Conservation (phyloP, 148 eudicot species). For the Amaranthus palmeri region DNA sequence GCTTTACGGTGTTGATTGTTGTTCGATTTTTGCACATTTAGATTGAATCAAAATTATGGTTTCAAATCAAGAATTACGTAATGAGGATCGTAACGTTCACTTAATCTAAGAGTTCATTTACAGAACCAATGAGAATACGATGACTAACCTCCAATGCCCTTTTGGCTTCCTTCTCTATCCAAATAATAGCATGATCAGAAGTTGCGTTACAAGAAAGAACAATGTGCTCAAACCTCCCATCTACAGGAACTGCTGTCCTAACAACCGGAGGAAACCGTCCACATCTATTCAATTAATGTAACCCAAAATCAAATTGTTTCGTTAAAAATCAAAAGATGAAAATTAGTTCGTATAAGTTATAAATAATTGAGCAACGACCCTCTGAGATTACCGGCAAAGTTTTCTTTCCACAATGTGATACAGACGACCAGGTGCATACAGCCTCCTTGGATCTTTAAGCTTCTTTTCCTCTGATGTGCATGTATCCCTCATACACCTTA, state of each 20-base stretch:
- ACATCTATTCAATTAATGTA: slow-evolving; percentile 40
- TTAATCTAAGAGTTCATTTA: too few species aligned
- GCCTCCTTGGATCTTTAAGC: slow-evolving; percentile 89
- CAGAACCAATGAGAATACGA: neutral
- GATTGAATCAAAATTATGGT: too few species aligned
- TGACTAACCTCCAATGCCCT: slow-evolving; percentile 74
- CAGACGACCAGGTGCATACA: slow-evolving; percentile 97
- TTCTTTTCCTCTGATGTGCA: slow-evolving; percentile 71
- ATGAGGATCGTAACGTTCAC: too few species aligned
- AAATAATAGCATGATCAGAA: slow-evolving; percentile 82
- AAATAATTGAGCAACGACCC: neutral
- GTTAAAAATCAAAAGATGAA: neutral
- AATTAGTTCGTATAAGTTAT: neutral
- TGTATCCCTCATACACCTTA: slow-evolving; percentile 87
- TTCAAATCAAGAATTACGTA: too few species aligned
- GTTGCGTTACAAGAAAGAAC: slow-evolving; percentile 94
- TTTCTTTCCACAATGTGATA: slow-evolving; percentile 98
- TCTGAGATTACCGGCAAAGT: slow-evolving; percentile 60
- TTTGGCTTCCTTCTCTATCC: slow-evolving; percentile 86
- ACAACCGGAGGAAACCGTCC: slow-evolving; percentile 95
- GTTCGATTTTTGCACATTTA: too few species aligned
- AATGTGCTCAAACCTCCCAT: slow-evolving; percentile 96
- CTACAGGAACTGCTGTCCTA: slow-evolving; percentile 94
- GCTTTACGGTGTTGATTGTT: too few species aligned
- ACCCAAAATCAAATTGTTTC: neutral